Evolutionary conservation across 2,329 filamentous ascomycete species (phyloP).

Genomic region (Epichloe baconii): DNA sequence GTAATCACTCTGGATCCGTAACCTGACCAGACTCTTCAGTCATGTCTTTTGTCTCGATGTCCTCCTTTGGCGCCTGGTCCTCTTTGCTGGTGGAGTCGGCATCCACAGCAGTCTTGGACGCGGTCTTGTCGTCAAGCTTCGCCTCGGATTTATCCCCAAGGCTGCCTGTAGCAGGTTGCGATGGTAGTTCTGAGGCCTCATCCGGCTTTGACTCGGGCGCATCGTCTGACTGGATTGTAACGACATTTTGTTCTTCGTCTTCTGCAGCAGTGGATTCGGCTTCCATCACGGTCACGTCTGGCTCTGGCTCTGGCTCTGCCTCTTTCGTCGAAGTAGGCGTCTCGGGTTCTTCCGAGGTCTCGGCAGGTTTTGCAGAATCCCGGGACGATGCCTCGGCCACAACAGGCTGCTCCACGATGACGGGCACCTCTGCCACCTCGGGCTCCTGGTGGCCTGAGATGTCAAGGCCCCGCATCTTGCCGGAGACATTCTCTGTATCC

Average conservation of each 20-base stretch:
- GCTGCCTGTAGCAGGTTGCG: background rate
- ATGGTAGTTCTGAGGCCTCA: background rate
- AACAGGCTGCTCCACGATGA: constrained; percentile 27
- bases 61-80: background rate
- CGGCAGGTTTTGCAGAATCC: constrained; percentile 3
- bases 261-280: background rate
- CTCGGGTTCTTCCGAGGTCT: background rate
- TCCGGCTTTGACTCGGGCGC: background rate
- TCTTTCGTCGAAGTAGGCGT: background rate
- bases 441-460: constrained; percentile 33
- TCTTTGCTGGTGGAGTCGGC: background rate
- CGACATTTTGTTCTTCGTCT: background rate
- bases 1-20: constrained; percentile 3
- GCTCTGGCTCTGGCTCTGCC: constrained; percentile 5
- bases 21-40: constrained; percentile 2
- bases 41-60: constrained; percentile 4
- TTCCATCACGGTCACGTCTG: constrained; percentile 2
- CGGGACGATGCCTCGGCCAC: constrained; percentile 9
- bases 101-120: background rate
- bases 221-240: background rate
- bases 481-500: constrained; percentile 35
- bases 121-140: background rate
- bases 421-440: constrained; percentile 26
- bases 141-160: background rate
- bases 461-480: constrained; percentile 32